Conservation (phyloP, 164 flowering plant genomes). For the Litsea cubeba region DNA sequence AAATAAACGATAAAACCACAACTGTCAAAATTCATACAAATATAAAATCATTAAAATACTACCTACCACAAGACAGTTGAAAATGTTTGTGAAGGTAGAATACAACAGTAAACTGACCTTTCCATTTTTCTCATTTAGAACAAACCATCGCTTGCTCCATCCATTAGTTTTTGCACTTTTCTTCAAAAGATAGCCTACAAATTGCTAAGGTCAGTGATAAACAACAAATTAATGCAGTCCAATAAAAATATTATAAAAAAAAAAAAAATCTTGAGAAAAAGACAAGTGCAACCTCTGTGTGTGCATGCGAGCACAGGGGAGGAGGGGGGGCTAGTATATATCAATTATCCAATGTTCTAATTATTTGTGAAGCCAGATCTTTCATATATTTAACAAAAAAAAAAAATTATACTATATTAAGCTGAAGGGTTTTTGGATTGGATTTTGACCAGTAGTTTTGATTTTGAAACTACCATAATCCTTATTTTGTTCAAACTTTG, state of each 20-base stretch:
- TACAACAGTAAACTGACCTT: conserved; percentile 49
- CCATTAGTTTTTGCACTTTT: conserved; percentile 92
- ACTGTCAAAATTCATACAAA: background rate
- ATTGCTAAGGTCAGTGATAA: background rate
- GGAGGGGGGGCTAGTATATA: background rate
- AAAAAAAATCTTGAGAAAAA: too few species aligned
- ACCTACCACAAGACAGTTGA: background rate
- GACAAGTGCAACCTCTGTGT: background rate
- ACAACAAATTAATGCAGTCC: background rate
- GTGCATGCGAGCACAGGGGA: too few species aligned
- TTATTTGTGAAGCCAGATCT: background rate
- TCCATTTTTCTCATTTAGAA: conserved; percentile 89
- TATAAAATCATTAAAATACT: too few species aligned
- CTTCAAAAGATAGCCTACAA: conserved; percentile 75
- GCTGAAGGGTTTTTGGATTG: background rate
- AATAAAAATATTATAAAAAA: too few species aligned
- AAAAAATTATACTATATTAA: background rate
- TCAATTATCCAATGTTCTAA: background rate
- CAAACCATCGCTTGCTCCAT: conserved; percentile 98
- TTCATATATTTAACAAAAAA: too few species aligned
- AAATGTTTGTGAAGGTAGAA: too few species aligned
- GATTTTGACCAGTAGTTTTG: too few species aligned
- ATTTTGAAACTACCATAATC: too few species aligned
- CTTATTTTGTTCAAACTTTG: too few species aligned
- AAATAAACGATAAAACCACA: conserved; percentile 5